Evolutionary conservation across 768 basidiomycete species (phyloP).

Genomic region (Agaricus sinodeliciosus): DNA sequence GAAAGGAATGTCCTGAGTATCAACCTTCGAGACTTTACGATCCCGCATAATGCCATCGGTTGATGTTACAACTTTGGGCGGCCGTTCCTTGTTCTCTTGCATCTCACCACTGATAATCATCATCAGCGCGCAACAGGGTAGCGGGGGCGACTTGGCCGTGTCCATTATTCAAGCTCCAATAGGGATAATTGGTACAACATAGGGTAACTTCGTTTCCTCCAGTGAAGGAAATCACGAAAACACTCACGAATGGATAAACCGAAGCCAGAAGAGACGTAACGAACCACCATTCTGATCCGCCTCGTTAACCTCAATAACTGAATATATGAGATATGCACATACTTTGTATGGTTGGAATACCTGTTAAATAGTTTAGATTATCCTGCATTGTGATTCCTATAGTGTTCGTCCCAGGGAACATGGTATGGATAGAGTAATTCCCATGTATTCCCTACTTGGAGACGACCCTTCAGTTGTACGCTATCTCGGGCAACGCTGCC

Average conservation of each 20-base stretch:
- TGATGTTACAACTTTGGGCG: conserved; percentile 47
- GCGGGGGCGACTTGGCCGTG: conserved; percentile 37
- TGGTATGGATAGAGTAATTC: conserved; percentile 55
- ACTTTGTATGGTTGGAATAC: conserved; percentile 48
- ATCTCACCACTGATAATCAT: conserved; percentile 48
- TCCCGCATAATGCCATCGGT: conserved; percentile 46
- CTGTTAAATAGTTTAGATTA: conserved; percentile 47
- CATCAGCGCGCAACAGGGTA: background rate
- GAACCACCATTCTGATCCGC: conserved; percentile 34
- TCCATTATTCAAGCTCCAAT: conserved; percentile 62
- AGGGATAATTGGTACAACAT: conserved; percentile 43
- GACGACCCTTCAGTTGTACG: conserved; percentile 19
- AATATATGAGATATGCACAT: background rate
- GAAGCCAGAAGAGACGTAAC: background rate
- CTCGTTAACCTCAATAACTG: background rate
- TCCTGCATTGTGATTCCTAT: conserved; percentile 53
- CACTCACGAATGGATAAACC: background rate
- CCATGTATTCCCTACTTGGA: conserved; percentile 51
- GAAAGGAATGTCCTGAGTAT: background rate
- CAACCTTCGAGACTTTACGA: conserved; percentile 52
- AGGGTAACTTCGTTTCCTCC: conserved; percentile 56
- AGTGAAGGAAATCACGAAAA: conserved; percentile 43
- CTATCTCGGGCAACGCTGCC: conserved; percentile 30
- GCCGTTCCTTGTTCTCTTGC: conserved; percentile 44
- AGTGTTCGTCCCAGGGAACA: conserved; percentile 46